phyloP scores from a whole-genome alignment of 768 basidiomycete species.

The Leccinellum albellum region DNA sequence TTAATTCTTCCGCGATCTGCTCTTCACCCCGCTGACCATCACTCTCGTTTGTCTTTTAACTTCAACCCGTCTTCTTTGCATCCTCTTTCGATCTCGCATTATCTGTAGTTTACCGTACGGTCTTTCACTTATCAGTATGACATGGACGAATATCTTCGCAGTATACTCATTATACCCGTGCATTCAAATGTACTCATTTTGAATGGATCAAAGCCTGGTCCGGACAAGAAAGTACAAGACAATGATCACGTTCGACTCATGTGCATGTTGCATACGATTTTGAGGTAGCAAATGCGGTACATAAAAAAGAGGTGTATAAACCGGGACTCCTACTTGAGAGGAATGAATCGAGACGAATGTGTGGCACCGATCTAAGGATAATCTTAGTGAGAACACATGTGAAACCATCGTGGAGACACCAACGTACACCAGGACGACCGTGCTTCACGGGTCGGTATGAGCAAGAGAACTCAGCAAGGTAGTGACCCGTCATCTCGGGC shows the following conservation, averaged over 20 bases:
- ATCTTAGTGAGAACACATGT: conserved; percentile 9
- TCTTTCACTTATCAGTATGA: conserved; percentile 45
- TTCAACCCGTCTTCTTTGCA: conserved; percentile 26
- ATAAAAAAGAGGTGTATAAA: conserved; percentile 23
- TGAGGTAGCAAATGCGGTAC: conserved; percentile 23
- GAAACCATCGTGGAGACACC: not conserved
- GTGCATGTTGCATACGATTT: conserved; percentile 39
- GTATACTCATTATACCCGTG: conserved; percentile 57
- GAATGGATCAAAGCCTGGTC: conserved; percentile 24
- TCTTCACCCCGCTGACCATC: conserved; percentile 25
- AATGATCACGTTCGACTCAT: conserved; percentile 2
- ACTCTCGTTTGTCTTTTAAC: conserved; percentile 23
- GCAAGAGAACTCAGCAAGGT: conserved; percentile 96
- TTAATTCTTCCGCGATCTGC: conserved; percentile 22
- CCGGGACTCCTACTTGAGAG: conserved; percentile 80
- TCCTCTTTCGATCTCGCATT: conserved; percentile 42
- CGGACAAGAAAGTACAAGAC: conserved; percentile 6
- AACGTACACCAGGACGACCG: conserved; percentile 96
- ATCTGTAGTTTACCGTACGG: conserved; percentile 60
- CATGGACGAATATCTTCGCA: conserved; percentile 60
- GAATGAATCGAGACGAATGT: conserved; percentile 88
- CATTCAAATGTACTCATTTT: conserved; percentile 40
- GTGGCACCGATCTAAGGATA: conserved; percentile 76
- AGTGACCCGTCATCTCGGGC: conserved; percentile 99
- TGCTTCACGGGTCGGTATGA: conserved; percentile 99